Evolutionary conservation across 2,329 filamentous ascomycete genomes (phyloP), one percentile per base, ranked within the genome.

Genomic region (Penicillium sclerotigenum): DNA sequence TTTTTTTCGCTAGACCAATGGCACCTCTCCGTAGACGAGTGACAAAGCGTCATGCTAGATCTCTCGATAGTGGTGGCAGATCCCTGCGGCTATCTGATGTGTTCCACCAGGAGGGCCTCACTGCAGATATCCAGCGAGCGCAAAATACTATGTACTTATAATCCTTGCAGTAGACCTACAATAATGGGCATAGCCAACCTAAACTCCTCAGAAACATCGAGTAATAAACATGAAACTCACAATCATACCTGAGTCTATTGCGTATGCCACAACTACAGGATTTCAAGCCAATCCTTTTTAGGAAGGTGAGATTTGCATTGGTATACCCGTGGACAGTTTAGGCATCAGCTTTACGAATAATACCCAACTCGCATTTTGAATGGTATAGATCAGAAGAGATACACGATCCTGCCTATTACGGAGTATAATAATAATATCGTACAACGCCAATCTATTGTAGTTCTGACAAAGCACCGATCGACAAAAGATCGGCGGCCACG

Each of bases 401-500:
- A 40, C 20, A n/a, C 29, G 10, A 49, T n/a, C 20, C 13, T 16
- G 14, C 14, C 5, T 31, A n/a, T 28, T 4, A 10, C 9, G 34
- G 4, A 18, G 9, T 34, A 6, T 10, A 47, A 24, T n/a, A 14
- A 24, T 40, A 31, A 34, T 16, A 29, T 26, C 36, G 22, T 33
- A 33, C 26, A 4, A 1, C 2, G 9, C 13, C 14, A 49, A 38
- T 38, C 5, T 29, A 16, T 24, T 41, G 26, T 50, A 50, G 26
- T 50, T 28, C 37, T 22, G 33, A 20, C n/a, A 36, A 46, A 24
- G 43, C 29, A 47, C 18, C 47, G 60, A 63, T 63, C 60, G 60
- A 57, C 61, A 47, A 22, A 33, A 20, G 61, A 62, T 61, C 60
- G 52, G 55, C 57, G 47, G 51, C 37, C 45, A 51, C 20, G 20